Evolutionary conservation across 306 rosid genomes (phyloP), one percentile per base, ranked within the genome.

Genomic region (Vigna unguiculata): DNA sequence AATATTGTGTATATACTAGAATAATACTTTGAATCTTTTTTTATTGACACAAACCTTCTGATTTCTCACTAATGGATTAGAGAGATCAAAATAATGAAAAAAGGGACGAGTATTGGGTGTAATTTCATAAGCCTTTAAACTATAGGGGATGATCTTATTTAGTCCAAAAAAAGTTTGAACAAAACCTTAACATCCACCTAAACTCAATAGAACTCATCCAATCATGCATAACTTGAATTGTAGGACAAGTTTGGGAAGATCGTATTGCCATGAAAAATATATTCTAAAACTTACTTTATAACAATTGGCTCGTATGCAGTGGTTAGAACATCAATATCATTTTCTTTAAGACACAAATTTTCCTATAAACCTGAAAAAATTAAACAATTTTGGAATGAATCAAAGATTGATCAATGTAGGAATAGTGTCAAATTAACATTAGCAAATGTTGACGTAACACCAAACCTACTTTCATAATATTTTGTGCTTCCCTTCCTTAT

Each of bases 401-500:
- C 6, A 3, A 19, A 76, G 46, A 53, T 25, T 12, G 13, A 45
- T 16, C 21, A 63, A 45, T n/a, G 24, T 36, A 41, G 47, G 38
- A 62, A 69, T 5, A 64, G 36, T 25, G 74, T 75, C 55, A 79
- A 59, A 12, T 77, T 46, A 34, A 74, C 77, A 67, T 28, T 70
- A 30, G 62, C 69, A 79, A 12, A 80, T 36, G 16, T 47, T 58
- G 8, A 61, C 51, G 28, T 25, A 81, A 58, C 24, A 13, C 24
- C 36, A 24, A 73, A 81, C 89, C 65, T 90, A 89, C 98, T 86
- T 83, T 85, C 77, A 94, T 92, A 60, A 88, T 78, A 79, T 92
- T 94, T 89, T 94, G 98, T 28, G 97, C 98, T 83, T 94, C 95
- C 88, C 96, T 86, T 87, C 98, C 98, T 84, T 92, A 95, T 62